phyloP scores from a whole-genome alignment of 371 early-diverging fungal species.

The Mortierella sp. region DNA sequence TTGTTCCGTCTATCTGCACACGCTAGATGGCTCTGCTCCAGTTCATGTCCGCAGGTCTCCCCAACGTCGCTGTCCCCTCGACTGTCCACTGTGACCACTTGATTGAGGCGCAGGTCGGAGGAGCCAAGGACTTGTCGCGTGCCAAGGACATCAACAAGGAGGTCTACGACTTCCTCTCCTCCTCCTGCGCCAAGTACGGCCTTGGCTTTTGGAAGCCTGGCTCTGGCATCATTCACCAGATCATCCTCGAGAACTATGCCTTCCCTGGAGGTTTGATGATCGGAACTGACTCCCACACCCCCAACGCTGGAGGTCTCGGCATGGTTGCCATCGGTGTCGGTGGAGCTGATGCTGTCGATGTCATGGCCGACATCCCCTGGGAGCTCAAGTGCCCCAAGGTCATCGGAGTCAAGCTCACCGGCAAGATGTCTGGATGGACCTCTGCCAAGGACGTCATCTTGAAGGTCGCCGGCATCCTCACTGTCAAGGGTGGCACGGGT shows the following conservation, averaged over 20 bases:
- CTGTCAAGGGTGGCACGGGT: slow-evolving; percentile 94
- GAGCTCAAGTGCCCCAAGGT: slow-evolving; percentile 96
- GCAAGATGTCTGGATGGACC: slow-evolving; percentile 91
- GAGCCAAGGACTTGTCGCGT: slow-evolving; percentile 84
- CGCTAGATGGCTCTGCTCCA: slow-evolving; percentile 96
- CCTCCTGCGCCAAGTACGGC: slow-evolving; percentile 91
- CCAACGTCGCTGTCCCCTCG: slow-evolving; percentile 90
- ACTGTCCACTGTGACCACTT: slow-evolving; percentile 98
- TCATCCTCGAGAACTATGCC: slow-evolving; percentile 97
- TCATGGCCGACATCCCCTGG: slow-evolving; percentile 97
- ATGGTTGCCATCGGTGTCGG: slow-evolving; percentile 97
- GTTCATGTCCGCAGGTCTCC: slow-evolving; percentile 94
- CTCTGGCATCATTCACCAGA: slow-evolving; percentile 98
- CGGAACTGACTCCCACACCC: slow-evolving; percentile 94
- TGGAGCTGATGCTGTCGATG: slow-evolving; percentile 98
- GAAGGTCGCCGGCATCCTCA: slow-evolving; percentile 92
- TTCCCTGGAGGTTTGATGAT: slow-evolving; percentile 98
- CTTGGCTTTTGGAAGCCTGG: slow-evolving; percentile 98
- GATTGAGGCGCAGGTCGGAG: slow-evolving; percentile 94
- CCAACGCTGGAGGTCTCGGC: slow-evolving; percentile 95
- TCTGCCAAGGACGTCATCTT: slow-evolving; percentile 95
- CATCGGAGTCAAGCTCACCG: slow-evolving; percentile 90
- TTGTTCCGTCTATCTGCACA: too few relatives aligned
- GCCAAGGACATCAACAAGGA: slow-evolving; percentile 93
- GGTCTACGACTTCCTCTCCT: slow-evolving; percentile 94